Conservation (phyloP, 805 yeast species). For the Metschnikowia arizonensis region DNA sequence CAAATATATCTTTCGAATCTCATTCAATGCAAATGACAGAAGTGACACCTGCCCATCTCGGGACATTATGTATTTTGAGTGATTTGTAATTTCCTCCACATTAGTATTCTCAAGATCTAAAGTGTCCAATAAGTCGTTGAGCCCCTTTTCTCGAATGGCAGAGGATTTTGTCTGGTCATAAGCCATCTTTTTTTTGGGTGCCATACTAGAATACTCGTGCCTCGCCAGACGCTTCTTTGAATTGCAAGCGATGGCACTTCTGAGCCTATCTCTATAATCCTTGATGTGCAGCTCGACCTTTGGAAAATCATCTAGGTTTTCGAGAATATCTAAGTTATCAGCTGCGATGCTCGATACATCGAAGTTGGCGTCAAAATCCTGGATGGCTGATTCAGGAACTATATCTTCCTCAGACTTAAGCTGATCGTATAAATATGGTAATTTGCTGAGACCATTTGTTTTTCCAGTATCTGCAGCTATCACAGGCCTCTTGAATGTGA, state of each 20-base stretch:
- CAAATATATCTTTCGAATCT: slow-evolving; percentile 1
- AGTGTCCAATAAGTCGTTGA: neutral
- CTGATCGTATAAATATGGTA: slow-evolving; percentile 16
- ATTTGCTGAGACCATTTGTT: slow-evolving; percentile 1
- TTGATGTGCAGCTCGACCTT: slow-evolving; percentile 5
- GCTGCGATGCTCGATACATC: slow-evolving; percentile 9
- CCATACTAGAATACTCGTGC: neutral
- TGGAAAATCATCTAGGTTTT: neutral
- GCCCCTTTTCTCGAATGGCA: neutral
- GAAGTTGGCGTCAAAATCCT: slow-evolving; percentile 11
- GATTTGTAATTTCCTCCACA: neutral
- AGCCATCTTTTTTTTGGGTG: neutral
- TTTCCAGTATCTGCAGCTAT: slow-evolving; percentile 10
- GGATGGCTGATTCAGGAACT: slow-evolving; percentile 12
- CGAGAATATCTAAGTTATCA: slow-evolving; percentile 17
- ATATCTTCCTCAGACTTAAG: slow-evolving; percentile 10
- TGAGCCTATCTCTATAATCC: slow-evolving; percentile 2
- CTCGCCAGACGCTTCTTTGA: neutral
- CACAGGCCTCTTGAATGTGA: slow-evolving; percentile 34
- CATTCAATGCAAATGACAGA: slow-evolving; percentile 6
- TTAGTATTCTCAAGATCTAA: neutral
- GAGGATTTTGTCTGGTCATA: neutral
- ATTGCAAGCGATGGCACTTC: neutral
- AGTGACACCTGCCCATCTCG: neutral
- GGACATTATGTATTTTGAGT: neutral